These are phyloP conservation scores for Spizellomyces punctatus DNA, from an alignment of 192 early-diverging fungal genomes.

Conservation along the genomic window DNA sequence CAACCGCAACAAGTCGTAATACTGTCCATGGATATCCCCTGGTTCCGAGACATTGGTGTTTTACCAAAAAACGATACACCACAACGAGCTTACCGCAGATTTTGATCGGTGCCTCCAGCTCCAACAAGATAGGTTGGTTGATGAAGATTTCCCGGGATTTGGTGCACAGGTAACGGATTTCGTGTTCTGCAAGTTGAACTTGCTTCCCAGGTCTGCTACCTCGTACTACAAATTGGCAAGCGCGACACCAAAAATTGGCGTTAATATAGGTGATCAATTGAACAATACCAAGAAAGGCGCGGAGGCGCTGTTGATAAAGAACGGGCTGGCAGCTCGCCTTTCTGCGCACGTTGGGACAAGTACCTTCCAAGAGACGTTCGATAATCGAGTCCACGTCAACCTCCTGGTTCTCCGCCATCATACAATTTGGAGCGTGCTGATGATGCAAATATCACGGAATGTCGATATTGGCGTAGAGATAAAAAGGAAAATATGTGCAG, in stretches of 20 bases:
- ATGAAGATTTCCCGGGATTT: slow-evolving; percentile 95
- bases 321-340: background rate
- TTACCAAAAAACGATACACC: background rate
- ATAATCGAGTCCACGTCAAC: slow-evolving; percentile 90
- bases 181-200: slow-evolving; percentile 91
- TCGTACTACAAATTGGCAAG: slow-evolving; percentile 65
- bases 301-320: background rate
- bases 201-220: slow-evolving; percentile 95
- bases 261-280: slow-evolving; percentile 7
- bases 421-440: background rate
- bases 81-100: slow-evolving; percentile 41
- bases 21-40: slow-evolving; percentile 93
- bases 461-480: background rate
- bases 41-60: slow-evolving; percentile 39
- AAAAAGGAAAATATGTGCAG: background rate
- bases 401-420: slow-evolving; percentile 44
- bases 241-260: slow-evolving; percentile 12
- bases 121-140: slow-evolving; percentile 72
- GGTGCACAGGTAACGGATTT: slow-evolving; percentile 93
- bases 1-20: slow-evolving; percentile 92
- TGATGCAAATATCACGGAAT: background rate
- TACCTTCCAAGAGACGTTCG: slow-evolving; percentile 90
- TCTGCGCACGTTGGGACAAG: background rate
- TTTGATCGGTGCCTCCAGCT: slow-evolving; percentile 53
- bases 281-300: background rate